Base-by-base conservation (phyloP, 208 protist species). In the Trichomonas gallinae region DNA sequence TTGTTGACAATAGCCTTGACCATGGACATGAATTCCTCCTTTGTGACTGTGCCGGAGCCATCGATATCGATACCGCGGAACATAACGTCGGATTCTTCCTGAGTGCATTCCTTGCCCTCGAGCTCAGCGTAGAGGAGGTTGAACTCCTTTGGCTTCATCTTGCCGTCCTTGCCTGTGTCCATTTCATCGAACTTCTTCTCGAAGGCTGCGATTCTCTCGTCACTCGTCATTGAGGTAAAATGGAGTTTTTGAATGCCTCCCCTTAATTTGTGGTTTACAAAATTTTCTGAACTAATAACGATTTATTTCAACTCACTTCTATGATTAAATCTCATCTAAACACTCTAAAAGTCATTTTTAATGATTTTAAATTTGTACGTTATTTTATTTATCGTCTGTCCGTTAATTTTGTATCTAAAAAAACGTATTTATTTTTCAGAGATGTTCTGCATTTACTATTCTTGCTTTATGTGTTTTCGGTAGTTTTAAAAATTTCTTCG, bases 11-110 rank as follows among this genome's bases (percentile, higher is more conserved):
- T 42, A 36, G 87, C 87, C n/a, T 34, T 51, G 44, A 93, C 87
- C 40, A 93, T 48, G 44, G 45, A 38, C 21, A 44, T 44, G 44
- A 93, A 93, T 51, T 93, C 87, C 17, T 93, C n/a, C 23, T 42
- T 34, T 48, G 87, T 48, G 3, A 93, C 87, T 40, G 87, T 38
- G 11, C n/a, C n/a, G 44, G n/a, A 42, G 87, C 46, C 46, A 40
- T 93, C 87, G 6, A 93, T 93, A 51, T 93, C 87, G 46, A 93
- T 93, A 17, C 87, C 87, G 10, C 44, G 42, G 44, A 93, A 93
- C 11, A 48, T 48, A 21, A 93, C 45, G 17, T 93, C 87, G 21
- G 87, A 34, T 93, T 42, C 45, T 36, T 93, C 87, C 26, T 48
- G 40, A 38, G 11, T 51, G 26, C 15, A 38, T 51, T 51, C 44